phyloP scores from a whole-genome alignment of 2,329 filamentous ascomycete species.

The Fusarium kyushuense region DNA sequence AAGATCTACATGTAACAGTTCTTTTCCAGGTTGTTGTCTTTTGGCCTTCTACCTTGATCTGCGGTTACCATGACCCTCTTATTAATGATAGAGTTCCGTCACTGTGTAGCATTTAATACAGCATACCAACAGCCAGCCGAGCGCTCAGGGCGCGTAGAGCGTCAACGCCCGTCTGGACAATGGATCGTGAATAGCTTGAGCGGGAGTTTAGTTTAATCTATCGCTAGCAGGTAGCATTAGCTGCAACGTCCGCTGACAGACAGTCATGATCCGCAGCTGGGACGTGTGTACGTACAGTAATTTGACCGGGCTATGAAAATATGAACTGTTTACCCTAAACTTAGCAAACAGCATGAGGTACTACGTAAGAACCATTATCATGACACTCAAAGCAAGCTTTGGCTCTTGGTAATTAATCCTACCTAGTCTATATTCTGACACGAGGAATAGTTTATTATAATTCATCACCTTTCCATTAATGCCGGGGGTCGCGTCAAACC shows the following conservation, averaged over 20 bases:
- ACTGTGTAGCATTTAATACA: background rate
- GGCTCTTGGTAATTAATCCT: background rate
- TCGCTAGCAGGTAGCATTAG: constrained; percentile 1
- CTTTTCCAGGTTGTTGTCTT: constrained; percentile 2
- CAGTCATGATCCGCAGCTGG: constrained; percentile 30
- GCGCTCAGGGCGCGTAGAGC: constrained; percentile 26
- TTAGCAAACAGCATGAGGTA: background rate
- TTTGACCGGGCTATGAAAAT: background rate
- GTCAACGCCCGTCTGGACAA: constrained; percentile 9
- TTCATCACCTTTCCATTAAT: background rate
- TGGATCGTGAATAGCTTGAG: constrained; percentile 11
- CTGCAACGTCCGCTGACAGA: constrained; percentile 9
- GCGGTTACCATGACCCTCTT: constrained; percentile 9
- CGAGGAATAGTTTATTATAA: background rate
- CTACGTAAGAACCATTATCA: background rate
- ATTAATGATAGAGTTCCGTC: background rate
- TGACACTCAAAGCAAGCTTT: background rate
- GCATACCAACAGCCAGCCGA: constrained; percentile 14
- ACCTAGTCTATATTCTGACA: background rate
- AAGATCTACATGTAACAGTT: constrained; percentile 27
- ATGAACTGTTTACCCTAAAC: background rate
- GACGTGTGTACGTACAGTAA: background rate
- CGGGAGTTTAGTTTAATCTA: constrained; percentile 26
- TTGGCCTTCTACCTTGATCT: background rate
- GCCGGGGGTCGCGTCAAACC: background rate